A percentile compares a stretch with the other conserved stretches of the same genome.
Conservation (phyloP, 139 green algal species). For the Mesotaenium endlicherianum region DNA sequence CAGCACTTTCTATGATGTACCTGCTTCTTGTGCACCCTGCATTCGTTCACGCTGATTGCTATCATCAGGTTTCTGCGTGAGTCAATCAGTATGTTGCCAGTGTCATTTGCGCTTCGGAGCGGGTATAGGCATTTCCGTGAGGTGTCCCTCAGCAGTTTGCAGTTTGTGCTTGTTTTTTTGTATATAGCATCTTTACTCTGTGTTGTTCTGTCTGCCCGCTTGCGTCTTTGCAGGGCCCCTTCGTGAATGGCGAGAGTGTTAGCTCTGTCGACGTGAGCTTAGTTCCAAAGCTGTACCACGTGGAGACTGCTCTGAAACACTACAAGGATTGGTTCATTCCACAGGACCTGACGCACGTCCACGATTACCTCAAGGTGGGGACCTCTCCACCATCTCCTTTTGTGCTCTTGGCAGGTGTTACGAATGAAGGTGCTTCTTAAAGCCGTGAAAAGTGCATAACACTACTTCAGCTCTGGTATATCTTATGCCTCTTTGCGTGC, state of each 20-base stretch:
- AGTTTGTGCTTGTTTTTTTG: no score
- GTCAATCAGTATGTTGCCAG: no score
- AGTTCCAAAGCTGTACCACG: conserved; percentile 83
- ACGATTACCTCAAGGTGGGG: conserved; percentile 63
- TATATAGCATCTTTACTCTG: no score
- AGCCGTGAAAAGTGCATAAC: background rate
- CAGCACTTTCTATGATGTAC: no score
- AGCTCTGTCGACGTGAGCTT: conserved; percentile 66
- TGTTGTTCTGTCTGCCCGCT: background rate
- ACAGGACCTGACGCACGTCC: conserved; percentile 50
- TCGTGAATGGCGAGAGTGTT: conserved; percentile 18
- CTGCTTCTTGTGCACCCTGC: no score
- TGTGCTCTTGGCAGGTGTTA: background rate
- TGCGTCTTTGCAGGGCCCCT: conserved; percentile 26
- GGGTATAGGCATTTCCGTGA: no score
- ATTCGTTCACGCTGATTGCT: no score
- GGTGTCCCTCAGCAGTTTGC: no score
- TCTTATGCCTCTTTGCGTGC: background rate
- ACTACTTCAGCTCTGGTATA: background rate
- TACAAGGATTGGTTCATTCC: conserved; percentile 66
- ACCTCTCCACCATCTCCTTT: background rate
- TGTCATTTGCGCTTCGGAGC: no score
- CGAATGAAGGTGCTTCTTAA: background rate
- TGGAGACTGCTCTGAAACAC: conserved; percentile 60
- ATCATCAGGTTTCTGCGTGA: no score